Base-by-base conservation (phyloP, 768 basidiomycete species). In the Lentinula sp. region DNA sequence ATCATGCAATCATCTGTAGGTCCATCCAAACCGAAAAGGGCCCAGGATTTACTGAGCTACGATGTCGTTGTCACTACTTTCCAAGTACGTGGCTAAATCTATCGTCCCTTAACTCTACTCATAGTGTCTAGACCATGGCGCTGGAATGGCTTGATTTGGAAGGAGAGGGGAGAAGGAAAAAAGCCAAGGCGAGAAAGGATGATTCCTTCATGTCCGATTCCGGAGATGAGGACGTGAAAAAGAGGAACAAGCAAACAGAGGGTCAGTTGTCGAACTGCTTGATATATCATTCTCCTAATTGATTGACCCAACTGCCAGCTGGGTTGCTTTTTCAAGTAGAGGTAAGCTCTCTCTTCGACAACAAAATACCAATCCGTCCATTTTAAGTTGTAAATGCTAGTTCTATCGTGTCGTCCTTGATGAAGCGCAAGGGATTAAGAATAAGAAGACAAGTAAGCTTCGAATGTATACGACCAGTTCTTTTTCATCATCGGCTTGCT, bases 1-100 rank as follows among this genome's bases (percentile, higher is more conserved):
- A 50, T 34, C 32, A 66, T 18, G 53, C 58, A 18, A 48, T 48
- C n/a, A 18, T 5, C 32, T 64, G 31, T 45, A 84, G 81, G 83
- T 1, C 61, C 76, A 0, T 76, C 76, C 13, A 84, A 81, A 63
- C 75, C 76, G 16, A 81, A 73, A 65, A 78, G 68, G 39, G 73
- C 72, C 56, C 72, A 77, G 7, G 78, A 84, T n/a, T 64, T 92
- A 2, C 65, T 79, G 60, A 71, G 79, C 48, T 81, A 83, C 66
- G 86, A 90, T 65, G 75, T 88, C 4, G 81, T 90, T 8, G 64
- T 89, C 39, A 88, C 88, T 1, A 83, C 81, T 1, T 82, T 73
- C 62, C 69, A 70, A 6, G 81, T 81, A 65, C 8, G 74, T 63
- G 35, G 16, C n/a, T 2, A 50, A 23, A 51, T 23, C 35, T 1